Conservation (phyloP, 2,329 filamentous ascomycete species). For the Ceratocystis lukuohia region DNA sequence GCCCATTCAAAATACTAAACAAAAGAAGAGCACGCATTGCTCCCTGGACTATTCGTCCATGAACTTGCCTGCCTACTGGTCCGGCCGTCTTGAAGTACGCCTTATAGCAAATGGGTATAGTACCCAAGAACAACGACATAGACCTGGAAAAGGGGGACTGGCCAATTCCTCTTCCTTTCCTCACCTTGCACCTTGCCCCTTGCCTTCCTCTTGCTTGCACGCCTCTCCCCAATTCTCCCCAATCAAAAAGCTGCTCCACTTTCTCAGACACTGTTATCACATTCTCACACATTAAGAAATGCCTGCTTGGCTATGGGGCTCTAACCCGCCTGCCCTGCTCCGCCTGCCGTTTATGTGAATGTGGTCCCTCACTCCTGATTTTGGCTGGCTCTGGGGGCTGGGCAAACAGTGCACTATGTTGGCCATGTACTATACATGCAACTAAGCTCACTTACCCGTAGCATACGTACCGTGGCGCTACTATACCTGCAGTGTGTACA, state of each 20-base stretch:
- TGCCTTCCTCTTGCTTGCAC: neutral
- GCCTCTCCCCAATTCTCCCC: neutral
- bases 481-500: neutral
- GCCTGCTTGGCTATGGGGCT: neutral
- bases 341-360: neutral
- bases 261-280: constrained; percentile 3
- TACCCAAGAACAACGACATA: too few species aligned
- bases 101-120: too few species aligned
- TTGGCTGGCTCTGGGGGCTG: neutral
- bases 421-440: neutral
- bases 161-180: neutral
- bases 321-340: neutral
- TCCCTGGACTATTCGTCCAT: too few species aligned
- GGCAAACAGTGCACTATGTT: neutral
- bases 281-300: neutral
- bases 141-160: neutral
- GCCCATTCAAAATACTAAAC: too few species aligned
- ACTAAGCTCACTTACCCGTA: too few species aligned
- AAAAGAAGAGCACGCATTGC: too few species aligned
- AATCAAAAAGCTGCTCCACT: neutral
- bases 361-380: neutral
- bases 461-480: neutral
- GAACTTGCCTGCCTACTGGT: too few species aligned
- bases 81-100: too few species aligned
- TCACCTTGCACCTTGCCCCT: neutral